Percentiles rank a stretch among this genome's conserved stretches.
These are phyloP conservation scores for Xanthoconium separans DNA, from an alignment of 1,284 basidiomycete genomes.

Conservation along the genomic window DNA sequence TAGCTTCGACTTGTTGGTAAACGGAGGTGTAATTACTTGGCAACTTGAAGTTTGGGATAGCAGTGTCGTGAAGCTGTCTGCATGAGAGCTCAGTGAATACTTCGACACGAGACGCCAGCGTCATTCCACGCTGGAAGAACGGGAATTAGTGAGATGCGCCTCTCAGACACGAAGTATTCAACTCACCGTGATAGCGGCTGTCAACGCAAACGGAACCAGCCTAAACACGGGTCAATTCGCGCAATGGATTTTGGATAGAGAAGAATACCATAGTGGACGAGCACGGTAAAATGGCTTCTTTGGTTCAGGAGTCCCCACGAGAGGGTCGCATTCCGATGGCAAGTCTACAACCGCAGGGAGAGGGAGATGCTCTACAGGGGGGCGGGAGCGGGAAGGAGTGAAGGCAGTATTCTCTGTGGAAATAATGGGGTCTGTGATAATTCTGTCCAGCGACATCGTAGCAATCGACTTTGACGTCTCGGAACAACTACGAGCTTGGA, in stretches of 20 bases:
- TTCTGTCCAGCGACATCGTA: constrained; percentile 33
- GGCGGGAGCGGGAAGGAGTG: constrained; percentile 20
- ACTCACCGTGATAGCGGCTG: constrained; percentile 64
- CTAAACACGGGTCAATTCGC: constrained; percentile 35
- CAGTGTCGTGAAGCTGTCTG: constrained; percentile 50
- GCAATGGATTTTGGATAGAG: constrained; percentile 10
- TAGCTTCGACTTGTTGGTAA: constrained; percentile 36
- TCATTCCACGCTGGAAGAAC: constrained; percentile 66
- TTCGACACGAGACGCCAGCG: constrained; percentile 71
- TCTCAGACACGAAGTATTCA: neutral
- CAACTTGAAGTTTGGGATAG: constrained; percentile 9
- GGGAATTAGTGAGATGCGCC: neutral
- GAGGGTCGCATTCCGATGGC: constrained; percentile 30
- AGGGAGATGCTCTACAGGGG: constrained; percentile 20
- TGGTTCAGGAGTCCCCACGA: constrained; percentile 15
- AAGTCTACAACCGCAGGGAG: constrained; percentile 4
- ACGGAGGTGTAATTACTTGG: constrained; percentile 19
- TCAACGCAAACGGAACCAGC: constrained; percentile 72
- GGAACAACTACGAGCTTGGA: neutral
- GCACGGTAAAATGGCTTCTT: constrained; percentile 69
- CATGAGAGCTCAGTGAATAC: constrained; percentile 78
- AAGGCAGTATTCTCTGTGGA: constrained; percentile 33
- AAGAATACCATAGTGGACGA: constrained; percentile 56
- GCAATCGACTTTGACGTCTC: neutral
- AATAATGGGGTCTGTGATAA: constrained; percentile 34